phyloP scores from a whole-genome alignment of 2,329 filamentous ascomycete genomes.

The Penicillium hesseltinei region DNA sequence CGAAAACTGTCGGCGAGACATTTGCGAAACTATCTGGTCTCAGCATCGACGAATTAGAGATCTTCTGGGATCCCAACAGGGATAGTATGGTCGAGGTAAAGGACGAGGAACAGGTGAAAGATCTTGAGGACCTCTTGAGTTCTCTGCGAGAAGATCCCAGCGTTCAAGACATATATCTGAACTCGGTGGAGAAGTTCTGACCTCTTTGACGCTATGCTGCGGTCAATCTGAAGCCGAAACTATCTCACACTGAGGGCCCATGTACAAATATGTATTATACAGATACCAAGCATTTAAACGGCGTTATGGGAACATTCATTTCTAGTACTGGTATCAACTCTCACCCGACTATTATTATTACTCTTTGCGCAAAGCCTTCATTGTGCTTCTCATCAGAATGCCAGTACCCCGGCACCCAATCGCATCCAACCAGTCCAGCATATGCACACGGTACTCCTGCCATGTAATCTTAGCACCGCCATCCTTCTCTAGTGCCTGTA shows the following conservation, averaged over 20 bases:
- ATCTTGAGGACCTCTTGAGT: slow-evolving; percentile 59
- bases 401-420: slow-evolving; percentile 65
- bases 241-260: not conserved
- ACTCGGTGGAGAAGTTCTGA: slow-evolving; percentile 45
- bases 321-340: not conserved
- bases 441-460: slow-evolving; percentile 72
- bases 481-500: slow-evolving; percentile 61
- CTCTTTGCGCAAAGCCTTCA: slow-evolving; percentile 66
- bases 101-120: slow-evolving; percentile 54
- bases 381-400: slow-evolving; percentile 74
- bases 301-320: slow-evolving; percentile 4
- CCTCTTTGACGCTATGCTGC: not conserved
- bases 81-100: slow-evolving; percentile 70
- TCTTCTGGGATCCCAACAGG: slow-evolving; percentile 80
- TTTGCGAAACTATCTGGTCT: slow-evolving; percentile 64
- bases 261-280: slow-evolving; percentile 18
- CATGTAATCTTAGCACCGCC: slow-evolving; percentile 68
- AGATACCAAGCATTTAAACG: slow-evolving; percentile 14
- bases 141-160: slow-evolving; percentile 62
- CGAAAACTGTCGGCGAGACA: slow-evolving; percentile 61
- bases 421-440: slow-evolving; percentile 65
- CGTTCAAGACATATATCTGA: slow-evolving; percentile 77
- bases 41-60: slow-evolving; percentile 70
- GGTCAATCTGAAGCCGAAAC: not conserved
- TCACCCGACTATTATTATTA: slow-evolving; percentile 6